Evolutionary conservation across 2,329 filamentous ascomycete genomes (phyloP), one percentile per base, ranked within the genome.

Genomic region (Karstenula rhodostoma): DNA sequence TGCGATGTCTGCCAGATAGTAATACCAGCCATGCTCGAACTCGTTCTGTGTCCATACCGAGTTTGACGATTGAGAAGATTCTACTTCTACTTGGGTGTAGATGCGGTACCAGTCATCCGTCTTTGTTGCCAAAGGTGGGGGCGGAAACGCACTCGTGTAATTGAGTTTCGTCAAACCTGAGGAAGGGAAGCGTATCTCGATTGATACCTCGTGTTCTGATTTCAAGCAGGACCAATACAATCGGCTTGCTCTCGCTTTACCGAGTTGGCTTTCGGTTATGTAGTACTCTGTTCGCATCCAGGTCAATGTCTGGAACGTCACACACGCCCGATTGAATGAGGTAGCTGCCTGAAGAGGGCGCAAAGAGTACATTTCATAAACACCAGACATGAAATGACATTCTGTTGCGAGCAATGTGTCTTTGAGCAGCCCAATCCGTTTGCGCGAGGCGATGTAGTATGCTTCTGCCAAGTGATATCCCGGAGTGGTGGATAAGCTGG

Each of bases 191-290:
- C 43, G 43, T 22, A 69, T 59, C 42, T 68, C 65, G 9, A 67
- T 61, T 5, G 57, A 58, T 9, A 63, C 67, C 49, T 69, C 65
- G 47, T 65, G 69, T 60, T 76, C 71, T 15, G 72, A 74, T 53
- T 77, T 77, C 58, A 77, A 60, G 46, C 73, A 77, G 29, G 73
- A 75, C 74, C 74, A 77, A 50, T 76, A 77, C 15, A 77, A 22
- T 2, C 49, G 49, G 66, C 15, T 72, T 60, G 56, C 67, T 68
- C 60, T 75, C 70, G 37, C 54, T 22, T 47, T 60, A 17, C 40
- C 19, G 23, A 53, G 35, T 23, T 60, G 35, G 15, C 40, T 55
- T 58, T 59, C 49, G 22, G 49, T 59, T 25, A 67, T 54, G 17
- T 66, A 48, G 27, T 37, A 37, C 19, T 52, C 49, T 2, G 49